Evolutionary conservation across 305 asterid species (phyloP).

Genomic region (Rubia peregrina): DNA sequence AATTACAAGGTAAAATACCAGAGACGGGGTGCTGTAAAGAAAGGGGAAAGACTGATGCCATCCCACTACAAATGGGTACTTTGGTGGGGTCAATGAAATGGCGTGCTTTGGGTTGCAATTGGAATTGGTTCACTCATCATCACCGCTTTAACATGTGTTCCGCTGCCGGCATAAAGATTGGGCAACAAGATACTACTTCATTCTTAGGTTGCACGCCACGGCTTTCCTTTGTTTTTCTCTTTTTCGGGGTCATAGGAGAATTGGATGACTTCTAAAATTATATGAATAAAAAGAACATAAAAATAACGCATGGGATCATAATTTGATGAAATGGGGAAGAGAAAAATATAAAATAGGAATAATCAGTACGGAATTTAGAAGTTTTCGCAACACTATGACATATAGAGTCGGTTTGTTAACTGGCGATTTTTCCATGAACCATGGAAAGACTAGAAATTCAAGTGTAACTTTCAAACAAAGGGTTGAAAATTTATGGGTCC

Average conservation of each 20-base stretch:
- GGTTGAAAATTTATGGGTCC: too few species aligned
- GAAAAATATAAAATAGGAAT: too few species aligned
- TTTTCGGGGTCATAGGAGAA: background rate
- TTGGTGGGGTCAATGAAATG: background rate
- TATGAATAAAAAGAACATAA: too few species aligned
- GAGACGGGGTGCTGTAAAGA: too few species aligned
- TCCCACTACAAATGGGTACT: background rate
- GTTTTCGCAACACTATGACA: background rate
- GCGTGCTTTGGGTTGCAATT: conserved; percentile 13
- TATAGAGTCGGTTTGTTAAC: too few species aligned
- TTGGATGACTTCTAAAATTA: background rate
- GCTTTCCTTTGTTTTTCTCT: conserved; percentile 11
- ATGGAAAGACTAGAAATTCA: too few species aligned
- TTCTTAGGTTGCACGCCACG: conserved; percentile 46
- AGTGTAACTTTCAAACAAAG: too few species aligned
- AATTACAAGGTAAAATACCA: too few species aligned
- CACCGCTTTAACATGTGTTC: conserved; percentile 24
- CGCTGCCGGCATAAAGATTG: conserved; percentile 25
- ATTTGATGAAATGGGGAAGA: background rate
- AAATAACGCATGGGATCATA: too few species aligned
- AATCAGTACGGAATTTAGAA: background rate
- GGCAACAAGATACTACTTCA: conserved; percentile 20
- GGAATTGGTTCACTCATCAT: conserved; percentile 8
- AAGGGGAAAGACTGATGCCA: background rate
- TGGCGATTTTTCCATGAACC: too few species aligned